Conservation (phyloP, 176 grass and related monocot species). For the Aegilops tauschii region DNA sequence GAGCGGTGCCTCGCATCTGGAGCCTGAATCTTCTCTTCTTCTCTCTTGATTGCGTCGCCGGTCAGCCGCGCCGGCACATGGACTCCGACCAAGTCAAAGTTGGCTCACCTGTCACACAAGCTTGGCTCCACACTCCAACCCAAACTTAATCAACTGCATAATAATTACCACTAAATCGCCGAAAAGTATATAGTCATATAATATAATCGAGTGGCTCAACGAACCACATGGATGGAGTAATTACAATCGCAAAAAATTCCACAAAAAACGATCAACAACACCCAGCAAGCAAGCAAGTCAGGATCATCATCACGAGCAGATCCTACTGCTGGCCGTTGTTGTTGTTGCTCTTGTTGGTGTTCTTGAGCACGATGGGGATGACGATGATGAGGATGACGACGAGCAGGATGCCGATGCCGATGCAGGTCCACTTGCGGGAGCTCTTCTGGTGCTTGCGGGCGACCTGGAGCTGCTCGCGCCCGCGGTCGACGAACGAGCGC, state of each 20-base stretch:
- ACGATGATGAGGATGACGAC: slow-evolving; percentile 57
- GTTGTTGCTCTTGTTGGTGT: slow-evolving; percentile 9
- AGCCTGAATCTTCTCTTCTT: background rate
- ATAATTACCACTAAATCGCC: background rate
- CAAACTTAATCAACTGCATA: background rate
- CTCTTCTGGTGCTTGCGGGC: slow-evolving; percentile 72
- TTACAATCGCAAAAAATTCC: background rate
- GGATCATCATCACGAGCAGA: background rate
- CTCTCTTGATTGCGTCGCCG: background rate
- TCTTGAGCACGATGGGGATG: slow-evolving; percentile 55
- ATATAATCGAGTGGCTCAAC: background rate
- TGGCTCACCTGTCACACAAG: background rate
- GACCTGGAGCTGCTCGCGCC: slow-evolving; percentile 65
- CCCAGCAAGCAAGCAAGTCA: too few species aligned
- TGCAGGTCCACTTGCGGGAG: slow-evolving; percentile 65
- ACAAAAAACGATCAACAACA: background rate
- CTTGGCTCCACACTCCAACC: background rate
- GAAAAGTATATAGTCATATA: background rate
- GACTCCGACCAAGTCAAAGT: slow-evolving; percentile 17
- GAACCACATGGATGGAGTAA: background rate
- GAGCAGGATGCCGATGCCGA: slow-evolving; percentile 58
- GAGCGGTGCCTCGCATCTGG: too few species aligned
- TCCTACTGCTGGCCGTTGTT: background rate
- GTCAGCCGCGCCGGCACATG: background rate
- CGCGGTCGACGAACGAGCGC: slow-evolving; percentile 60